phyloP scores from a whole-genome alignment of 208 protist genomes.

The Trypanosoma avium region DNA sequence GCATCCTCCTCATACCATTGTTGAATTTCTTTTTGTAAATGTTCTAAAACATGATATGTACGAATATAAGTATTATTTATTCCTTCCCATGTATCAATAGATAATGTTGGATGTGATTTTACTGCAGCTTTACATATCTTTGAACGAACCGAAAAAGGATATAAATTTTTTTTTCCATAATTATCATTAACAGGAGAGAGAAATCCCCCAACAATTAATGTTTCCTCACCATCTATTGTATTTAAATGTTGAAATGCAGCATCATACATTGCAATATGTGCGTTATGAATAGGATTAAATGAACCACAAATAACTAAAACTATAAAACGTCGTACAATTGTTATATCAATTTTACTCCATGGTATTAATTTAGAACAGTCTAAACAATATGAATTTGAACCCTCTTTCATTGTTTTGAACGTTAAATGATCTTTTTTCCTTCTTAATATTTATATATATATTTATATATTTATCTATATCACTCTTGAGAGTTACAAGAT shows the following conservation, averaged over 20 bases:
- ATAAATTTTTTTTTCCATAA: conserved; percentile 74
- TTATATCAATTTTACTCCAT: conserved; percentile 16
- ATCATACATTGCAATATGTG: conserved; percentile 65
- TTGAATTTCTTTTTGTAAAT: conserved; percentile 53
- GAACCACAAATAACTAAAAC: conserved; percentile 74
- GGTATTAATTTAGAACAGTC: conserved; percentile 40
- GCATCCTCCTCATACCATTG: conserved; percentile 40
- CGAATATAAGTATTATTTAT: conserved; percentile 58
- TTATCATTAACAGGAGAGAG: conserved; percentile 76
- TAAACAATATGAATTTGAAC: conserved; percentile 31
- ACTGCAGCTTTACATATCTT: conserved; percentile 41
- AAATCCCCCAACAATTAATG: conserved; percentile 69
- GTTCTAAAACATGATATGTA: conserved; percentile 62
- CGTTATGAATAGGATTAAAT: conserved; percentile 83
- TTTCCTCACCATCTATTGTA: not conserved
- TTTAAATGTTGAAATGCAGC: conserved; percentile 36
- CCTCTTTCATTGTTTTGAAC: too few species aligned
- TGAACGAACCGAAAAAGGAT: conserved; percentile 38
- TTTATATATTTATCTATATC: too few species aligned
- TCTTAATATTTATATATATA: too few species aligned
- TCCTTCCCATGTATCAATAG: conserved; percentile 79
- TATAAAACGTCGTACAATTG: conserved; percentile 23
- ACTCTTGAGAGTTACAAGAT: too few species aligned
- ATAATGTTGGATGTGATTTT: conserved; percentile 36
- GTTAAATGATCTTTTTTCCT: too few species aligned